These are phyloP conservation scores for Magnolia sinica DNA, from an alignment of 164 flowering plant genomes.

Conservation along the genomic window DNA sequence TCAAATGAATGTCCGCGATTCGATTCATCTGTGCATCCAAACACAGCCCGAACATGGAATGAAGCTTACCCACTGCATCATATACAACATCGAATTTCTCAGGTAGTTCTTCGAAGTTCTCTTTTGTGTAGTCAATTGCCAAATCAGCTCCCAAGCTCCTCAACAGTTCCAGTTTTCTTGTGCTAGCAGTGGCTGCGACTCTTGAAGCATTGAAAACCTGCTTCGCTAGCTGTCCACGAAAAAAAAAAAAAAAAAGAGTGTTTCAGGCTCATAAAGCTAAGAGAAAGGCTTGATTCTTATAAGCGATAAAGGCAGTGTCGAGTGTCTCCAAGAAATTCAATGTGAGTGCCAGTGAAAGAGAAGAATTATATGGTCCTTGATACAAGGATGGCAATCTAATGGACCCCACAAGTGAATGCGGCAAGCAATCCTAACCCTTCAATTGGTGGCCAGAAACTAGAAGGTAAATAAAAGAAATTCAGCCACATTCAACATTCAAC, in stretches of 20 bases:
- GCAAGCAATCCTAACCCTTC: too few species aligned
- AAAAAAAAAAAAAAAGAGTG: neutral
- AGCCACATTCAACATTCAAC: too few species aligned
- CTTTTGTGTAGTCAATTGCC: constrained; percentile 87
- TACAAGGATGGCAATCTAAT: too few species aligned
- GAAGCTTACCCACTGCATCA: constrained; percentile 78
- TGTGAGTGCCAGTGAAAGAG: too few species aligned
- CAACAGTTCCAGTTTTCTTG: constrained; percentile 67
- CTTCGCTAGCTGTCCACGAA: constrained; percentile 71
- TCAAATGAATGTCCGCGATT: too few species aligned
- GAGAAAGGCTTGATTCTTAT: neutral
- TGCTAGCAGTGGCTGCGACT: constrained; percentile 88
- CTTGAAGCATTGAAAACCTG: constrained; percentile 88
- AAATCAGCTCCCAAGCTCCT: constrained; percentile 87
- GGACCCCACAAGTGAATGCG: too few species aligned
- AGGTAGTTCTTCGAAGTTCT: constrained; percentile 78
- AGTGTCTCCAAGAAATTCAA: too few species aligned
- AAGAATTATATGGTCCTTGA: too few species aligned
- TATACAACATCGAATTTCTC: constrained; percentile 86
- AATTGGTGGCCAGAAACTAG: too few species aligned
- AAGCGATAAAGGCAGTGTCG: neutral
- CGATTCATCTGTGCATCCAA: neutral
- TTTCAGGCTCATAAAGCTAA: neutral
- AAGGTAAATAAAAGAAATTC: too few species aligned
- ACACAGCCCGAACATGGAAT: neutral